Conservation (phyloP, 2,329 filamentous ascomycete genomes). For the Gremmenia infestans region DNA sequence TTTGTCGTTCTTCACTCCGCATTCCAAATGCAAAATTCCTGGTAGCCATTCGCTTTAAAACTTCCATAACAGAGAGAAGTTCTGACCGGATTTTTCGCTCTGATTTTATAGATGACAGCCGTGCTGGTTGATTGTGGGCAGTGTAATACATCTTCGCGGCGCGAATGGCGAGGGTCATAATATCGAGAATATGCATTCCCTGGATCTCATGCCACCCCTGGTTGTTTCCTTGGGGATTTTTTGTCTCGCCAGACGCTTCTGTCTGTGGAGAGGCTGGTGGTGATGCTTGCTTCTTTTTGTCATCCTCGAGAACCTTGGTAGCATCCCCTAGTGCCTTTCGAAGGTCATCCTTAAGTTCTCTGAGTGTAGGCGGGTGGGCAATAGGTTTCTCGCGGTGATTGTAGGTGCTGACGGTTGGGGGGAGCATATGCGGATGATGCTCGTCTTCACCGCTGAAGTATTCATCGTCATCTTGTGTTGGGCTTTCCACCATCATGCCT, state of each 20-base stretch:
- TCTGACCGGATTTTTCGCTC: conserved; percentile 83
- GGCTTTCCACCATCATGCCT: conserved; percentile 34
- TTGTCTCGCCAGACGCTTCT: conserved; percentile 8
- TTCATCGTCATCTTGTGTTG: conserved; percentile 39
- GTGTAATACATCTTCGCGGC: conserved; percentile 97
- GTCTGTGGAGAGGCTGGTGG: conserved; percentile 10
- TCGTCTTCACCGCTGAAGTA: conserved; percentile 50
- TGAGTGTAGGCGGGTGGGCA: conserved; percentile 76
- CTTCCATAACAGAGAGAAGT: conserved; percentile 79
- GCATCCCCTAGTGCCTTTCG: conserved; percentile 65
- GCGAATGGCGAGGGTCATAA: conserved; percentile 90
- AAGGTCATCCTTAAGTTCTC: conserved; percentile 68
- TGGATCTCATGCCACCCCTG: conserved; percentile 79
- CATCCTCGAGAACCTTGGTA: conserved; percentile 60
- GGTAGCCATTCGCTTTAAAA: conserved; percentile 85
- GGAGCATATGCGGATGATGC: conserved; percentile 73
- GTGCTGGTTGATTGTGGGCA: conserved; percentile 79
- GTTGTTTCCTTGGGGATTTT: conserved; percentile 29
- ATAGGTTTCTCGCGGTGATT: conserved; percentile 77
- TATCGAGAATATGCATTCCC: conserved; percentile 86
- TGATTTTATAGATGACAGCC: conserved; percentile 78
- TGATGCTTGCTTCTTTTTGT: conserved; percentile 33
- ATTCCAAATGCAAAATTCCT: conserved; percentile 82
- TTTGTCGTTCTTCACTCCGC: conserved; percentile 69
- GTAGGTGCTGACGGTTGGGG: conserved; percentile 97